Evolutionary conservation across 495 filamentous ascomycete species (phyloP).

Genomic region (Echria macrotheca): DNA sequence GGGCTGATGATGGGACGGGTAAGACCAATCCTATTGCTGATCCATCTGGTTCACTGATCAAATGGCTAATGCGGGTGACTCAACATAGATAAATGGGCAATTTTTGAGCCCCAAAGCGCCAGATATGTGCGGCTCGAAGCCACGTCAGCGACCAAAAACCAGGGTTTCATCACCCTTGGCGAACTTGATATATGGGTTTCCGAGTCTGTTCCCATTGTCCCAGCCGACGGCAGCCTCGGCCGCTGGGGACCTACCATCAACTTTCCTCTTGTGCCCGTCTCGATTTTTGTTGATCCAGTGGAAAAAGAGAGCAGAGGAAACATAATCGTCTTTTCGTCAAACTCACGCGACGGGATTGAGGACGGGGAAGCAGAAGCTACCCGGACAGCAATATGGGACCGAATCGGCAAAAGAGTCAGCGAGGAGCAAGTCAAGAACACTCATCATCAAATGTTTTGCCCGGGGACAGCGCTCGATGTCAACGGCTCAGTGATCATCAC

Average conservation of each 20-base stretch:
- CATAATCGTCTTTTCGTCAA: neutral
- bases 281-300: neutral
- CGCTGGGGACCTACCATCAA: neutral
- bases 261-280: neutral
- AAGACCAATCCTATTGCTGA: too few relatives aligned
- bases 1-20: too few relatives aligned
- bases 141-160: neutral
- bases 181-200: neutral
- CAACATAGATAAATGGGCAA: neutral
- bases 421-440: neutral
- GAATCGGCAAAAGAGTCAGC: neutral
- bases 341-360: neutral
- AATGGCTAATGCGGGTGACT: too few relatives aligned
- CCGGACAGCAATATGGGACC: neutral
- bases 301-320: neutral
- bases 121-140: neutral
- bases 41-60: too few relatives aligned
- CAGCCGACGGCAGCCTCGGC: neutral
- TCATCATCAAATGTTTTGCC: constrained; percentile 53
- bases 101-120: neutral
- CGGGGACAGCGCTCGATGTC: constrained; percentile 47
- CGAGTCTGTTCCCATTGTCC: neutral
- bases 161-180: neutral
- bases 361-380: neutral
- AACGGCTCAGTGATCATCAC: constrained; percentile 49